Base-by-base conservation (phyloP, 495 filamentous ascomycete species). In the Penicillium fimorum region DNA sequence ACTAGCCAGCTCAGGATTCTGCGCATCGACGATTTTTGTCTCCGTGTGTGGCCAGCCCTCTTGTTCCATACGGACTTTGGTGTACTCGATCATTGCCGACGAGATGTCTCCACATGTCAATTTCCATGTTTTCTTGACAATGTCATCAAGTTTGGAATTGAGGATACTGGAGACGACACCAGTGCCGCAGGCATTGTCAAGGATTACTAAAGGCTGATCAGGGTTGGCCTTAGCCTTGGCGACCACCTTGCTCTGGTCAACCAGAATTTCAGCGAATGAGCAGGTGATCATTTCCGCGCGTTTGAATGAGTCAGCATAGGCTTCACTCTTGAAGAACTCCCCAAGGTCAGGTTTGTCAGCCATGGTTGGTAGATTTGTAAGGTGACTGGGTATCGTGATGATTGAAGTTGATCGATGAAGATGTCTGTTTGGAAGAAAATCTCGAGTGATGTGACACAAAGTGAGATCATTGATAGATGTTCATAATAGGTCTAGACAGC, bases 101-200 rank as follows among this genome's bases (percentile, higher is more conserved):
- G 70, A 70, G 17, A 77, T 57, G 52, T 78, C 76, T 13, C 72
- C 72, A 20, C 68, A 75, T 5, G 67, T 71, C 46, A 78, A 45
- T 8, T 64, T 56, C 62, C 66, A 63, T 6, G 53, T 60, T 2
- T 50, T 40, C 37, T 69, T 67, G n/a, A 46, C 47, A 9, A 57
- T 11, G 4, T 55, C 50, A 25, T 63, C 59, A 9, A 78, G 40
- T 9, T 60, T 54, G 2, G 47, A 29, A 17, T 74, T 53, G 8
- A 77, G 63, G 5, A 59, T 49, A 18, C 61, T 64, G 8, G 72
- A 68, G 17, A 76, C 58, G 38, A 78, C 62, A 0, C 73, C 74
- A 25, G 73, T 71, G n/a, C 76, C 74, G 45, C 73, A 78, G 5
- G 70, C 75, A 54, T 72, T 71, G 38, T 78, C 76, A 17, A 78